Conservation (phyloP, 805 yeast genomes). For the Candida ponderosae region DNA sequence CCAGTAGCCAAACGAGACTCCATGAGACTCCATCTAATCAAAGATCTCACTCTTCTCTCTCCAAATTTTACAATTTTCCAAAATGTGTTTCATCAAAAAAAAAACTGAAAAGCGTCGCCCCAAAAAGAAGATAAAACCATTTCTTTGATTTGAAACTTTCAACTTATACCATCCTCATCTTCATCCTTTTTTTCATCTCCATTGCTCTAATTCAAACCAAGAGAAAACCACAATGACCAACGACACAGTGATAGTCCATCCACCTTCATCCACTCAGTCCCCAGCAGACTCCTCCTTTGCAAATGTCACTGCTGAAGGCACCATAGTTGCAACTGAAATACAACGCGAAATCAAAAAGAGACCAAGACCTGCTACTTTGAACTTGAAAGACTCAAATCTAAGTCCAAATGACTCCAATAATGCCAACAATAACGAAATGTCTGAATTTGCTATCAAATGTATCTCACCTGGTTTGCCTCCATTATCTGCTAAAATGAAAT, state of each 20-base stretch:
- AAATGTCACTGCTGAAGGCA: constrained; percentile 2
- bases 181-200: background rate
- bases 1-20: too few relatives aligned
- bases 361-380: constrained; percentile 19
- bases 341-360: constrained; percentile 16
- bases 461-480: constrained; percentile 23
- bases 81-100: too few relatives aligned
- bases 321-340: background rate
- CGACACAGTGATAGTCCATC: background rate
- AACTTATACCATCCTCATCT: background rate
- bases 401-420: background rate
- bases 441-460: constrained; percentile 17
- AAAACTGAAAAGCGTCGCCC: too few relatives aligned
- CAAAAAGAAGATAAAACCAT: too few relatives aligned
- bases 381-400: constrained; percentile 10
- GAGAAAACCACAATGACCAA: background rate
- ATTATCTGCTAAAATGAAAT: constrained; percentile 18
- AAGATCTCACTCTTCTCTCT: too few relatives aligned
- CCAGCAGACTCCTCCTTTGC: background rate
- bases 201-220: background rate
- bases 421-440: constrained; percentile 8
- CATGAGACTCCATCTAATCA: too few relatives aligned
- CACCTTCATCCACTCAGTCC: background rate
- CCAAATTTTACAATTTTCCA: too few relatives aligned
- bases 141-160: too few relatives aligned